A percentile compares a stretch with the other conserved stretches of the same genome.
These are phyloP conservation scores for Bryum argenteum DNA, from an alignment of 225 moss, liverwort and hornwort species.

Conservation along the genomic window DNA sequence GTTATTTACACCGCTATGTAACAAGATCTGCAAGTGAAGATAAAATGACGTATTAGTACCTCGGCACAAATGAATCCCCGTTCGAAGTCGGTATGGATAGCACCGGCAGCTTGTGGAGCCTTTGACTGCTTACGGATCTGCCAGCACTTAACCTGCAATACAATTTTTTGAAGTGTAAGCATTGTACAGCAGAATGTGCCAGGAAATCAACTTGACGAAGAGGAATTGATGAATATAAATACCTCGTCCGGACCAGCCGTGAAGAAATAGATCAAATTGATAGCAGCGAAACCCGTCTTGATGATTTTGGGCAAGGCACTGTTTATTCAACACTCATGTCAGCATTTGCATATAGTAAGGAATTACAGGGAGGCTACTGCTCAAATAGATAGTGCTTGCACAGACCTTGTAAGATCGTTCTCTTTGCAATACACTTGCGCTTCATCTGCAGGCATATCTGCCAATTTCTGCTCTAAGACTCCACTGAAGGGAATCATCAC, in stretches of 20 bases:
- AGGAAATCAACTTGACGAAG: neutral
- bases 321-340: conserved; percentile 26
- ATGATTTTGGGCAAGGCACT: conserved; percentile 98
- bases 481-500: conserved; percentile 94
- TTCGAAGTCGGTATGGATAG: conserved; percentile 98
- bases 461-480: conserved; percentile 80
- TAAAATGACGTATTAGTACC: conserved; percentile 38
- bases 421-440: conserved; percentile 81
- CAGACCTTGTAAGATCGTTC: conserved; percentile 83
- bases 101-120: conserved; percentile 97
- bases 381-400: conserved; percentile 17
- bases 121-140: conserved; percentile 94
- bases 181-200: neutral
- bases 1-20: neutral
- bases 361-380: neutral
- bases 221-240: neutral
- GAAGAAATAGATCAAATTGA: conserved; percentile 96
- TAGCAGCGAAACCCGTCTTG: conserved; percentile 94
- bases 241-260: conserved; percentile 97
- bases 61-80: conserved; percentile 98
- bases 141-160: conserved; percentile 92
- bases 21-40: too few relatives aligned
- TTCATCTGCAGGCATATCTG: conserved; percentile 83
- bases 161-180: neutral
- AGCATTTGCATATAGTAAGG: conserved; percentile 12